phyloP scores from a whole-genome alignment of 345 rosid species.

The Arabis hirsuta region DNA sequence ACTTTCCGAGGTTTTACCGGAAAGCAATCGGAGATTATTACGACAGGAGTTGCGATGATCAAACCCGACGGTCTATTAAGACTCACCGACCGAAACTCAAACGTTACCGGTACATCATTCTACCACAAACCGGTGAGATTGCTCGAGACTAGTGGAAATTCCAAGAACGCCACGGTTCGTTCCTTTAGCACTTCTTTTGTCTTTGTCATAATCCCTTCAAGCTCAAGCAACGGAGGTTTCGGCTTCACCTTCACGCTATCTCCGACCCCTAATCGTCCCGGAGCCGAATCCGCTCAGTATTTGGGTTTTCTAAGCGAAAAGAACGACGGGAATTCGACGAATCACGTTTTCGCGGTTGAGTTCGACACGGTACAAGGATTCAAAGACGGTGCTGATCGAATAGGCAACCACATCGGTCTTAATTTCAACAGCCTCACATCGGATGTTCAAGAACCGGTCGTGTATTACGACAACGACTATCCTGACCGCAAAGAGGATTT shows the following conservation, averaged over 20 bases:
- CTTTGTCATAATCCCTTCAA: slow-evolving; percentile 48
- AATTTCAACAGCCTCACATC: slow-evolving; percentile 57
- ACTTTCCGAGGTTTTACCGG: slow-evolving; percentile 35
- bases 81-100: slow-evolving; percentile 23
- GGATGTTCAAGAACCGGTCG: not conserved
- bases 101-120: slow-evolving; percentile 37
- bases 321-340: not conserved
- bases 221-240: slow-evolving; percentile 51
- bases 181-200: slow-evolving; percentile 64
- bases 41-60: not conserved
- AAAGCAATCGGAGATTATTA: not conserved
- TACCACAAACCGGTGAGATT: slow-evolving; percentile 37
- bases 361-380: slow-evolving; percentile 66
- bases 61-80: slow-evolving; percentile 38
- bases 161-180: slow-evolving; percentile 23
- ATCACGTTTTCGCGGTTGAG: slow-evolving; percentile 64
- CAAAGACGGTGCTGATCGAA: slow-evolving; percentile 19
- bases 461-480: slow-evolving; percentile 10
- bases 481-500: slow-evolving; percentile 30
- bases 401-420: slow-evolving; percentile 61
- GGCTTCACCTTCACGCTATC: slow-evolving; percentile 64
- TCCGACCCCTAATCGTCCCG: slow-evolving; percentile 46
- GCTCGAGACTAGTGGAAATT: not conserved
- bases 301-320: slow-evolving; percentile 53
- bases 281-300: slow-evolving; percentile 46